These are phyloP conservation scores for Corchorus olitorius DNA, from an alignment of 345 rosid species.

Conservation along the genomic window DNA sequence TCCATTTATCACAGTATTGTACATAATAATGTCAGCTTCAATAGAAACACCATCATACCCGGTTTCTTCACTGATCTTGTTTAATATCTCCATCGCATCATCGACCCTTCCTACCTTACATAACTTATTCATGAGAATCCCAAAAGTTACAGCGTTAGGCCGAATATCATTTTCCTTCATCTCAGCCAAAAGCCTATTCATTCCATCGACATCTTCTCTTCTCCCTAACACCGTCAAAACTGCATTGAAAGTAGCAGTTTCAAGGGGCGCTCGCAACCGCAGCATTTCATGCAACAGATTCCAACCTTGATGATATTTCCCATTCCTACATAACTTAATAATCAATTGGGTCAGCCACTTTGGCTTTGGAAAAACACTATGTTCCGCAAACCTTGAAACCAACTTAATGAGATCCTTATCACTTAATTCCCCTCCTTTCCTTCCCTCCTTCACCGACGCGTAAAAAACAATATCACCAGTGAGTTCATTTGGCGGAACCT, in stretches of 20 bases:
- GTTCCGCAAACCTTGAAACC: constrained; percentile 49
- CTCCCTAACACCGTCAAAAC: constrained; percentile 60
- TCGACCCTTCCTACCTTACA: constrained; percentile 68
- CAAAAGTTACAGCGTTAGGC: constrained; percentile 65
- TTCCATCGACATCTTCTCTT: constrained; percentile 42
- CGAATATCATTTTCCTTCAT: constrained; percentile 56
- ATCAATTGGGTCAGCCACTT: constrained; percentile 49
- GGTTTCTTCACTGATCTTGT: constrained; percentile 41
- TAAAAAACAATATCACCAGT: constrained; percentile 53
- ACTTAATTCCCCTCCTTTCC: constrained; percentile 27
- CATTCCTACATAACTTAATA: constrained; percentile 46
- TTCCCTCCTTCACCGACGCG: constrained; percentile 32
- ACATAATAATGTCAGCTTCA: constrained; percentile 65
- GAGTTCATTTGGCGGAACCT: constrained; percentile 43
- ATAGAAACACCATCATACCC: constrained; percentile 38
- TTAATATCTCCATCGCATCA: constrained; percentile 61
- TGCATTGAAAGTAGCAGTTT: constrained; percentile 59
- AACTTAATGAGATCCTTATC: constrained; percentile 45
- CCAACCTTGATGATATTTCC: constrained; percentile 47
- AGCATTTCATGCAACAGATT: constrained; percentile 45
- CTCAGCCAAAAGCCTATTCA: constrained; percentile 53
- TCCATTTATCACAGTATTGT: constrained; percentile 73
- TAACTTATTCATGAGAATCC: constrained; percentile 57
- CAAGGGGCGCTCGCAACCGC: constrained; percentile 44
- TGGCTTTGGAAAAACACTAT: constrained; percentile 49